Evolutionary conservation across 139 green algal genomes (phyloP), one percentile per base, ranked within the genome.

Genomic region (Coelastrella sp.): DNA sequence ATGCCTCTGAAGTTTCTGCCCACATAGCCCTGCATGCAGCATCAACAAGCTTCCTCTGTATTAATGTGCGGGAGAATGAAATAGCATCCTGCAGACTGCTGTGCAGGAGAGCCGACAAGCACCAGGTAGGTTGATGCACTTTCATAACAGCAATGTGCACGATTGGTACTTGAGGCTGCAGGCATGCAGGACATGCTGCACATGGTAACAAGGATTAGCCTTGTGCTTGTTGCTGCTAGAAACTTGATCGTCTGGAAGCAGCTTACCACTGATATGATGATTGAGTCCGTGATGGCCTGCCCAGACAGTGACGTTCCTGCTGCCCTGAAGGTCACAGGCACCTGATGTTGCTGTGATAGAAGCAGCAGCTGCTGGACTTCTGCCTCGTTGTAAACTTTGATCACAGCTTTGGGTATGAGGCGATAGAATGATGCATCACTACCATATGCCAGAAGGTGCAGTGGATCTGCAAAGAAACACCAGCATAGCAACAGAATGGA

Each of bases 261-360:
- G 41, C 63, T 41, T 72, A 72, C 32, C 51, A 99, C 88, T 94
- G 98, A 98, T 5, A 99, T 88, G 66, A 99, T 90, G 25, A 99
- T 94, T 13, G 89, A 95, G 88, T 99, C 96, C 0, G 95, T 98
- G 63, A 99, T 91, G 35, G 96, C 96, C 71, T 97, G 94, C 3
- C 96, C 96, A 3, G 95, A 98, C 21, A 99, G 90, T 0, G 95
- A 98, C 1, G 96, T 99, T 41, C 96, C 96, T 0, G 96, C 96
- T 15, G 96, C 96, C 5, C 96, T 90, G 91, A 99, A 99, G 57
- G 96, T 99, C 27, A 99, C 93, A 4, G 96, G 96, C 64, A 98
- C 96, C 17, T 85, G 69, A 23, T 96, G 92, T 83, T 93, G 91
- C 74, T 89, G 84, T 0, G 96, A 95, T 34, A 98, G 95, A 40